Conservation (phyloP, 2,329 filamentous ascomycete species). For the Scedosporium minutisporum region DNA sequence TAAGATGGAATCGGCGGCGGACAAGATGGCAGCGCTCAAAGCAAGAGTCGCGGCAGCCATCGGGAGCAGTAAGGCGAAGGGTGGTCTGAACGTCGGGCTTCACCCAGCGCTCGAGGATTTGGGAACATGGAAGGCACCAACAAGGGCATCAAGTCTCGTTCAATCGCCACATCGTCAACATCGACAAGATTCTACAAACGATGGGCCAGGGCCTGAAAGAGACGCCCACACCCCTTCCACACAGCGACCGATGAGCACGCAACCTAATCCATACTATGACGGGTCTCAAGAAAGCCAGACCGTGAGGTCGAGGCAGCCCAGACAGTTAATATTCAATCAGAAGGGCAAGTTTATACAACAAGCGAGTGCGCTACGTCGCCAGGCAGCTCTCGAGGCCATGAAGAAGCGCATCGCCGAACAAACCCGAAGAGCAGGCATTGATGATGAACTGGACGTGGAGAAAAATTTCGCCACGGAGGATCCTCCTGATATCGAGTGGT, state of each 20-base stretch:
- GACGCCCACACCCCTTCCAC: constrained; percentile 1
- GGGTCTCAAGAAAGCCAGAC: constrained; percentile 53
- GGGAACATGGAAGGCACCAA: constrained; percentile 34
- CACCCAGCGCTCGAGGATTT: constrained; percentile 64
- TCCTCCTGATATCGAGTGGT: constrained; percentile 91
- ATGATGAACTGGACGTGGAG: constrained; percentile 81
- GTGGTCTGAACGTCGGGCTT: constrained; percentile 65
- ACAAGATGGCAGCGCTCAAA: constrained; percentile 67
- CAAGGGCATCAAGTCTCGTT: constrained; percentile 16
- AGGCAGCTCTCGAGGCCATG: constrained; percentile 85
- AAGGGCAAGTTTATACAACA: constrained; percentile 97
- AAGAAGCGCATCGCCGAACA: constrained; percentile 86
- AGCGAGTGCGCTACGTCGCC: constrained; percentile 77
- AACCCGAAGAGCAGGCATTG: constrained; percentile 81
- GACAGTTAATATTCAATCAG: constrained; percentile 80
- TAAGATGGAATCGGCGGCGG: constrained; percentile 31
- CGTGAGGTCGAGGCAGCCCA: constrained; percentile 50
- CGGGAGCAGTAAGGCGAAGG: constrained; percentile 46
- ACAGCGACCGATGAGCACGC: not conserved
- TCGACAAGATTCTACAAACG: constrained; percentile 21
- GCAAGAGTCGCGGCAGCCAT: constrained; percentile 72
- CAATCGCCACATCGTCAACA: constrained; percentile 17
- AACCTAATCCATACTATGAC: constrained; percentile 72
- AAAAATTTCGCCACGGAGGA: constrained; percentile 78
- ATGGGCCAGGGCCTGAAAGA: not conserved